phyloP scores from a whole-genome alignment of 805 yeast species.

The Yarrowia divulgata region DNA sequence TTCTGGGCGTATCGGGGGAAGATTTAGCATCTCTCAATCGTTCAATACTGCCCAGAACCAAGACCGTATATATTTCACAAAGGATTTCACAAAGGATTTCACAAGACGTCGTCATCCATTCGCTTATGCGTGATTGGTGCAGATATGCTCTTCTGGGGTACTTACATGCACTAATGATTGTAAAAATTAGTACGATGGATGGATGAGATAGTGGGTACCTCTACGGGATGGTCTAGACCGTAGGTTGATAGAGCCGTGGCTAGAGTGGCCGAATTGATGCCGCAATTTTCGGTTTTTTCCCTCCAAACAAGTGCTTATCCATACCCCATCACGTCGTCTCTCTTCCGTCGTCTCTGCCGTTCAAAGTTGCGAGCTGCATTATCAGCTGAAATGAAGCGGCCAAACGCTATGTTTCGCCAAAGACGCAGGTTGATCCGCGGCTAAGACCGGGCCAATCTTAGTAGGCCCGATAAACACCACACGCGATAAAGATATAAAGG shows the following conservation, averaged over 20 bases:
- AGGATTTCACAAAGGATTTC: too few relatives aligned
- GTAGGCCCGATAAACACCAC: conserved; percentile 15
- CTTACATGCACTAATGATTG: background rate
- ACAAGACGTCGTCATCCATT: background rate
- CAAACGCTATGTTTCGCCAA: background rate
- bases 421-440: conserved; percentile 35
- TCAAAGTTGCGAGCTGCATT: conserved; percentile 15
- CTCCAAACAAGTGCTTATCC: background rate
- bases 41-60: too few relatives aligned
- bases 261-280: too few relatives aligned
- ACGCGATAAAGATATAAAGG: conserved; percentile 14
- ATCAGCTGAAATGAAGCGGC: conserved; percentile 34
- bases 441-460: background rate
- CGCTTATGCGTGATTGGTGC: conserved; percentile 14
- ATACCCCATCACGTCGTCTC: background rate
- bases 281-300: background rate
- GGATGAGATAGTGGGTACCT: background rate
- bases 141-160: background rate
- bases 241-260: too few relatives aligned
- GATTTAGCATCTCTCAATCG: too few relatives aligned
- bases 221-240: too few relatives aligned
- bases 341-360: background rate
- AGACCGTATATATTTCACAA: too few relatives aligned
- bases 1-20: too few relatives aligned
- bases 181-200: too few relatives aligned